Base-by-base conservation (phyloP, 2,329 filamentous ascomycete species). In the Hawksworthiomyces lignivorus region DNA sequence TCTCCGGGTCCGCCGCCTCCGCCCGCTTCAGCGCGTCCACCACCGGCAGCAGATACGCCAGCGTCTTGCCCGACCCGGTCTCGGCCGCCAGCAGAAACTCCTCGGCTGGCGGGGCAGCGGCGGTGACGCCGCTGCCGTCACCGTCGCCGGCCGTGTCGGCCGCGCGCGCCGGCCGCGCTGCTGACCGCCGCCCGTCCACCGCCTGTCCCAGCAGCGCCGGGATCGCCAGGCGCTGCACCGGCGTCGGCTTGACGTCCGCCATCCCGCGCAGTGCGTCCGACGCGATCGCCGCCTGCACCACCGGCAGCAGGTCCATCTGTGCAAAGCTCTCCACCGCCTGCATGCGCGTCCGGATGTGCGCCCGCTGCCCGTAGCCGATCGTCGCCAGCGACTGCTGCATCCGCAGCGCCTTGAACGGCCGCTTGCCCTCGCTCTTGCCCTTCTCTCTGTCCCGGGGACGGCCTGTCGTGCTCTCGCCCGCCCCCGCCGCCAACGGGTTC, bases 51-150 rank as follows among this genome's bases (percentile, higher is more conserved):
- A 97, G 68, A 57, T 98, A 98, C 8, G 92, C 87, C 48, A 98
- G 69, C 1, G 92, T 98, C 69, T 98, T 98, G 46, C 92, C 92
- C 1, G 92, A 97, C 11, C 92, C 92, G 0, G 92, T 98, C 68
- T 98, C 92, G 10, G 92, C 92, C 4, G 92, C 92, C 37, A 98
- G 71, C 11, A 98, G 72, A 56, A 87, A 96, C 64, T 68, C 74
- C n/a, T n/a, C n/a, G n/a, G n/a, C n/a, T n/a, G n/a, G n/a, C n/a
- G n/a, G n/a, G n/a, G n/a, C n/a, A n/a, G n/a, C n/a, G n/a, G n/a
- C n/a, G n/a, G n/a, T n/a, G n/a, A n/a, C n/a, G n/a, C n/a, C n/a
- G n/a, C n/a, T n/a, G n/a, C n/a, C n/a, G n/a, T n/a, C n/a, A n/a
- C n/a, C n/a, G n/a, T n/a, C n/a, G n/a, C n/a, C n/a, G n/a, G n/a